Evolutionary conservation across 164 flowering plant species (phyloP), one percentile per base, ranked within the genome.

Genomic region (Nymphaea thermarum): DNA sequence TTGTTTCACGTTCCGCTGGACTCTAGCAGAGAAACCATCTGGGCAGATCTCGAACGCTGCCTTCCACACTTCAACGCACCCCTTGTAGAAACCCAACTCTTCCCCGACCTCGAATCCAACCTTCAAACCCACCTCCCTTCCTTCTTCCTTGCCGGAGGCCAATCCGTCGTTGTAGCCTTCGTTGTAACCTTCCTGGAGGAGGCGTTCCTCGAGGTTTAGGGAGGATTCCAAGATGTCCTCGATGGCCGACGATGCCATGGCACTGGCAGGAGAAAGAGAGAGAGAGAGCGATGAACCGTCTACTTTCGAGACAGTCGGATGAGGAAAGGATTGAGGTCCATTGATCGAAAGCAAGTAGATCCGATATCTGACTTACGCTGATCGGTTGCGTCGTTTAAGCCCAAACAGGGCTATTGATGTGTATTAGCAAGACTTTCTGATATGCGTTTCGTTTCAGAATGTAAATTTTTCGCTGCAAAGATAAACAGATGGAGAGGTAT

Each of bases 11-110:
- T 65, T 77, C 70, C 79, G 85, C 69, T 73, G 80, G n/a, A 85
- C 73, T 72, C 91, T 79, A 10, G 82, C 3, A 2, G 96, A 89
- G 74, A 86, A 82, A 11, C 65, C 73, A 44, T 41, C 68, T 15
- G 85, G 81, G 43, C 83, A 83, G 42, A 84, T 43, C 43, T 61
- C 71, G 53, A 85, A 75, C 0, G 78, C 88, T 0, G 93, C 77
- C 71, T 69, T 81, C 93, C 90, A 88, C 8, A 86, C 80, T 61
- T 83, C 83, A 5, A 85, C 68, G 72, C 89, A 85, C 17, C 98
- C 92, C 43, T 71, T 69, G 77, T 91, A 91, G 67, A 88, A 92
- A 18, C 96, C 96, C 64, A 90, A 67, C 72, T 90, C 93, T 66
- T 87, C 91, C 11, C 97, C 87, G 0, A 74, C 66, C 76, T 87